Evolutionary conservation across 2,329 filamentous ascomycete species (phyloP).

Genomic region (Fusarium secorum): DNA sequence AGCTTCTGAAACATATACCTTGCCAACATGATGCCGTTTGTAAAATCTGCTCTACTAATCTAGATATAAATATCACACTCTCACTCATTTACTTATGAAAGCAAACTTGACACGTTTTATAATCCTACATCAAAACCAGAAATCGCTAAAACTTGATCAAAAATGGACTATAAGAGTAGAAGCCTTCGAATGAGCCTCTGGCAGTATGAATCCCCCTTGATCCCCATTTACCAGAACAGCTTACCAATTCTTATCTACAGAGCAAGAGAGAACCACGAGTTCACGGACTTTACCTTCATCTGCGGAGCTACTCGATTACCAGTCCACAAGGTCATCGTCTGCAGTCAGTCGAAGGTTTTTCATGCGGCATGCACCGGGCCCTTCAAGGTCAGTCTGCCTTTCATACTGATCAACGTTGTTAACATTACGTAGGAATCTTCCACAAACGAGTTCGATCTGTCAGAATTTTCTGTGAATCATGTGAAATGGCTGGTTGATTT

Average conservation of each 20-base stretch:
- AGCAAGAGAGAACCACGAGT: neutral
- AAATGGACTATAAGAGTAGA: neutral
- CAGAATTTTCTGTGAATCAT: neutral
- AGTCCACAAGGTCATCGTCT: neutral
- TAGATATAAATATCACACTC: neutral
- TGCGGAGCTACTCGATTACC: neutral
- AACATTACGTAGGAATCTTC: neutral
- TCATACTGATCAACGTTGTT: neutral
- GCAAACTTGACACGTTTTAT: neutral
- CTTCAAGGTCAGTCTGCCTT: neutral
- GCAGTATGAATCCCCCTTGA: neutral
- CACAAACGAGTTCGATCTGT: neutral
- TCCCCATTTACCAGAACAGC: neutral
- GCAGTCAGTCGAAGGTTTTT: neutral
- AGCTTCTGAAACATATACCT: neutral
- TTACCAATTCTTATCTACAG: neutral
- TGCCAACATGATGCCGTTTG: fast-evolving
- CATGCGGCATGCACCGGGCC: neutral
- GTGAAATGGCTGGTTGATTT: neutral
- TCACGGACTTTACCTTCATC: neutral
- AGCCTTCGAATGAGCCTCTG: neutral
- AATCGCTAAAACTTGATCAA: neutral
- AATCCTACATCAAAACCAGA: too few relatives aligned
- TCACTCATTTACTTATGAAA: too few relatives aligned
- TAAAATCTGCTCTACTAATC: fast-evolving